These are phyloP conservation scores for Cutaneotrichosporon sp. DNA, from an alignment of 1,284 basidiomycete species.

Conservation along the genomic window DNA sequence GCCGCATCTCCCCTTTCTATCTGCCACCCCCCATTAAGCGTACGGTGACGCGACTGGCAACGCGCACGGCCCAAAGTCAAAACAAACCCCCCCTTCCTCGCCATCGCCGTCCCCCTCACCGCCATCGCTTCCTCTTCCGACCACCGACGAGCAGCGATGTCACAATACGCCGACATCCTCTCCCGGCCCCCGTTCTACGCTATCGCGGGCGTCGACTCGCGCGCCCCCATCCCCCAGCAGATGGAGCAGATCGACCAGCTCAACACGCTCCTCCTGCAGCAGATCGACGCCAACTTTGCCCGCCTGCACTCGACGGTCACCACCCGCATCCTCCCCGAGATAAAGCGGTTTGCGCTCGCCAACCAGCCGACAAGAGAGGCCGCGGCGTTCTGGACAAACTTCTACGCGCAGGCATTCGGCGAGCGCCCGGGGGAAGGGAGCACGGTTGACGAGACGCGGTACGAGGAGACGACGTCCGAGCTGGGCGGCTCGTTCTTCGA, in stretches of 20 bases:
- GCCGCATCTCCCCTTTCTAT: background rate
- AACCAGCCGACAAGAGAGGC: constrained; percentile 85
- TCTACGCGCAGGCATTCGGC: constrained; percentile 65
- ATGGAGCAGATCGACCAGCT: constrained; percentile 94
- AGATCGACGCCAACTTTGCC: constrained; percentile 91
- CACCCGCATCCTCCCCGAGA: constrained; percentile 75
- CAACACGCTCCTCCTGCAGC: constrained; percentile 76
- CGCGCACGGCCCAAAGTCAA: background rate
- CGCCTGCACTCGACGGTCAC: constrained; percentile 85
- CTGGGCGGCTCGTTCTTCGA: constrained; percentile 39
- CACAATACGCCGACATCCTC: constrained; percentile 25
- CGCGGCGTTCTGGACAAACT: constrained; percentile 95
- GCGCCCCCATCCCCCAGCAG: constrained; percentile 67
- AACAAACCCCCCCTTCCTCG: constrained; percentile 4
- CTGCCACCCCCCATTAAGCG: background rate
- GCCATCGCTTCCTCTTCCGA: too few species aligned
- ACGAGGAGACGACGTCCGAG: constrained; percentile 35
- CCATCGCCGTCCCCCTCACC: background rate
- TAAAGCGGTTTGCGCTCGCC: constrained; percentile 82
- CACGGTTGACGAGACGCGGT: constrained; percentile 15
- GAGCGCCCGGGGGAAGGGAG: constrained; percentile 20
- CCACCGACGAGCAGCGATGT: background rate
- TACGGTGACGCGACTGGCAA: background rate
- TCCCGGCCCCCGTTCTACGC: constrained; percentile 50
- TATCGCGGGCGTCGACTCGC: constrained; percentile 73